A percentile compares a stretch with the other conserved stretches of the same genome.
These are phyloP conservation scores for Ustulina deusta DNA, from an alignment of 2,329 filamentous ascomycete genomes.

Conservation along the genomic window DNA sequence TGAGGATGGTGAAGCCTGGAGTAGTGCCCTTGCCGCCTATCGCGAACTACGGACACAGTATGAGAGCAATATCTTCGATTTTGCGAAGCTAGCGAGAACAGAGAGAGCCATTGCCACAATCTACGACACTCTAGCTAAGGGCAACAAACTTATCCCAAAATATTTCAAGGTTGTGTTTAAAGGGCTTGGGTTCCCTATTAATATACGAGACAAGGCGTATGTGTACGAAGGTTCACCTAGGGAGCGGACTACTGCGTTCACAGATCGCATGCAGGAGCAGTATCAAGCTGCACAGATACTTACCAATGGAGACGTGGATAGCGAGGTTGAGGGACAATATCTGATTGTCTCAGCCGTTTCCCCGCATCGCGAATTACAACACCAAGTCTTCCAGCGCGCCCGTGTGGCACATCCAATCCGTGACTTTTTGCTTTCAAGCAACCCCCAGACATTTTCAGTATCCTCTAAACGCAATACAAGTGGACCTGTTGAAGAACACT, in stretches of 20 bases:
- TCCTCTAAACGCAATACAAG: slow-evolving; percentile 77
- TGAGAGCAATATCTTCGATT: slow-evolving; percentile 89
- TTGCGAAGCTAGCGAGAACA: slow-evolving; percentile 87
- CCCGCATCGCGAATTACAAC: slow-evolving; percentile 82
- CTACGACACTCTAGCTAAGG: slow-evolving; percentile 87
- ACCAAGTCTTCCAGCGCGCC: slow-evolving; percentile 89
- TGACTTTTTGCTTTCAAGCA: slow-evolving; percentile 82
- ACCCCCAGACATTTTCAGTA: slow-evolving; percentile 82
- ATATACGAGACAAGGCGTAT: slow-evolving; percentile 88
- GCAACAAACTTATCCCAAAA: slow-evolving; percentile 80
- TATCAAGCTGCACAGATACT: slow-evolving; percentile 88
- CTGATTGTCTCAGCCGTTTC: slow-evolving; percentile 84
- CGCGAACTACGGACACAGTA: slow-evolving; percentile 93
- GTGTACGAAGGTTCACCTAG: slow-evolving; percentile 85
- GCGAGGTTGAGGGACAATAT: slow-evolving; percentile 92
- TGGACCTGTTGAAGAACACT: slow-evolving; percentile 78
- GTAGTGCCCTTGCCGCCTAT: slow-evolving; percentile 86
- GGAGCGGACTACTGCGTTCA: slow-evolving; percentile 84
- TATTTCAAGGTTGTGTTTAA: slow-evolving; percentile 94
- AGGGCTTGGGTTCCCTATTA: slow-evolving; percentile 86
- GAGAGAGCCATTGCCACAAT: slow-evolving; percentile 92
- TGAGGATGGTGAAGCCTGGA: slow-evolving; percentile 95
- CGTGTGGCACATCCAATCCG: slow-evolving; percentile 84
- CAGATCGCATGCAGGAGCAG: slow-evolving; percentile 91
- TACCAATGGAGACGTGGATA: slow-evolving; percentile 72